These are phyloP conservation scores for Solanum lignicaule DNA, from an alignment of 257 asterid species.

Conservation along the genomic window DNA sequence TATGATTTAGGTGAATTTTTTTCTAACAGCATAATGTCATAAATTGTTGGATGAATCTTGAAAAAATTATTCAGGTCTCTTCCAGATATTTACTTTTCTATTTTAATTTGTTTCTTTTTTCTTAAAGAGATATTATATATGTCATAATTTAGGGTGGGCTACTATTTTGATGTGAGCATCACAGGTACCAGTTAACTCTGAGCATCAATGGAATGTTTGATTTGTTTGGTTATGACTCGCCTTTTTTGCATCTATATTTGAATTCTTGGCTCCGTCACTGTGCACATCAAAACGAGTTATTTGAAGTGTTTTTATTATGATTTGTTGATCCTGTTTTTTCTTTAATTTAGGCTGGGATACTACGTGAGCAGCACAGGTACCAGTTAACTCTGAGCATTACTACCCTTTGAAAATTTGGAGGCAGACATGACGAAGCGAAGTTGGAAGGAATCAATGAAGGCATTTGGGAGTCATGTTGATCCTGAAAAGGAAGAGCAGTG, in stretches of 20 bases:
- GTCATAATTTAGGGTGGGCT: neutral
- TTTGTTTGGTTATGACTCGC: neutral
- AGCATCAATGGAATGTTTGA: neutral
- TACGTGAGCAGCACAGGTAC: neutral
- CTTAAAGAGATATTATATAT: neutral
- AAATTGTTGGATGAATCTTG: neutral
- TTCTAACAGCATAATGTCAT: neutral
- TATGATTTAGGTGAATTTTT: neutral
- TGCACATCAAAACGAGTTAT: neutral
- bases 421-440: slow-evolving; percentile 21
- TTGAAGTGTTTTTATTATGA: neutral
- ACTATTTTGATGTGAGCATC: neutral
- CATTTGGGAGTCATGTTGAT: slow-evolving; percentile 44
- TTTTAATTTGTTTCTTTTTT: neutral
- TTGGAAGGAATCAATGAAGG: slow-evolving; percentile 39
- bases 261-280: neutral
- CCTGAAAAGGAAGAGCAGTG: slow-evolving; percentile 55
- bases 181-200: neutral
- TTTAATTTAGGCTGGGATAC: neutral
- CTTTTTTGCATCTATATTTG: neutral
- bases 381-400: neutral
- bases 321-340: neutral
- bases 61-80: neutral
- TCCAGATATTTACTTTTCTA: neutral
- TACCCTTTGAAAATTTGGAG: neutral